phyloP scores from a whole-genome alignment of 2,329 filamentous ascomycete genomes.

The Trichothecium sympodiale region DNA sequence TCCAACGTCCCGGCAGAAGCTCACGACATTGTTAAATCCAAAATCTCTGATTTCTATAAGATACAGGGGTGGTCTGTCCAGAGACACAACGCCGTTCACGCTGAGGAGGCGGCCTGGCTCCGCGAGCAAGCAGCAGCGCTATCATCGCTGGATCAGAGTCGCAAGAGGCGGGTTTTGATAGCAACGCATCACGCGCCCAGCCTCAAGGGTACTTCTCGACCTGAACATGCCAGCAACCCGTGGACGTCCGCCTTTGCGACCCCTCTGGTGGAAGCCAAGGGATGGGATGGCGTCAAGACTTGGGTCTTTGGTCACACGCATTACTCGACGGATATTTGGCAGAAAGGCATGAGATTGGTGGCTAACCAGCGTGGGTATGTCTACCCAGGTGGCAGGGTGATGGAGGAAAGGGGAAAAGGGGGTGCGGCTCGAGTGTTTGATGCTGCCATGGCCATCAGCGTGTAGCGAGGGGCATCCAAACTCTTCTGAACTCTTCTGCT shows the following conservation, averaged over 20 bases:
- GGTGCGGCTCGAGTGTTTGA: no score
- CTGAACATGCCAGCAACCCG: conserved; percentile 32
- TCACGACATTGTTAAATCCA: conserved; percentile 25
- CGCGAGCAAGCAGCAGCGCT: conserved; percentile 8
- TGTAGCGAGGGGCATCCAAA: no score
- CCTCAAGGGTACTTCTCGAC: conserved; percentile 34
- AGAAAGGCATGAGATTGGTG: conserved; percentile 24
- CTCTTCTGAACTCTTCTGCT: no score
- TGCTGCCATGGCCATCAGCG: no score
- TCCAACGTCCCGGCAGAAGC: conserved; percentile 32
- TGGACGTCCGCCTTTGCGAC: conserved; percentile 42
- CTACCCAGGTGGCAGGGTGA: conserved; percentile 9
- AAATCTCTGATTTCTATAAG: conserved; percentile 40
- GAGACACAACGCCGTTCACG: conserved; percentile 36
- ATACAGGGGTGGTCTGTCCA: conserved; percentile 40
- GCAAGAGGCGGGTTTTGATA: conserved; percentile 27
- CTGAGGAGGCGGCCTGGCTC: conserved; percentile 39
- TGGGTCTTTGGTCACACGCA: conserved; percentile 42
- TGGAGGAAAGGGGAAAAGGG: no score
- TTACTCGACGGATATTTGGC: conserved; percentile 24
- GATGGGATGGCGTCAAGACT: conserved; percentile 19
- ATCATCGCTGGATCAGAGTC: conserved; percentile 7
- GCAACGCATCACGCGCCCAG: conserved; percentile 48
- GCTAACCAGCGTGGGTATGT: conserved; percentile 35
- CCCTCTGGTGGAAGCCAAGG: conserved; percentile 22